Conservation (phyloP, 257 asterid species). For the Scutellaria minor region DNA sequence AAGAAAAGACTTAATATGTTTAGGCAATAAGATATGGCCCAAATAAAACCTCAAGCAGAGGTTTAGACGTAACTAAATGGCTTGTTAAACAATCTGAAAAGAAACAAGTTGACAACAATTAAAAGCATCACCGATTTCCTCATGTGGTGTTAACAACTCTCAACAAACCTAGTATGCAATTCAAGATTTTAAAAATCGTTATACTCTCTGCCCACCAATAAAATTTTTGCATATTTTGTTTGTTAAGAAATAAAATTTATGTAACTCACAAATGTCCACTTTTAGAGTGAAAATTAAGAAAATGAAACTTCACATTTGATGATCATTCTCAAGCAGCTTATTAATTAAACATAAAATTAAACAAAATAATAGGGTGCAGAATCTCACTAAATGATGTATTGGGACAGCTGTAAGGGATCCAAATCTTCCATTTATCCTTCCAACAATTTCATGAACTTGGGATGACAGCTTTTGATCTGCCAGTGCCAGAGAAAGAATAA, state of each 20-base stretch:
- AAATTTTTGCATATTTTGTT: not conserved
- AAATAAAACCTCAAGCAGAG: too few relatives aligned
- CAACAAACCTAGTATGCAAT: not conserved
- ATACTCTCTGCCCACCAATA: not conserved
- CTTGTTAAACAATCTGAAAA: too few relatives aligned
- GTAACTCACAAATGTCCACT: too few relatives aligned
- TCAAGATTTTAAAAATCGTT: not conserved
- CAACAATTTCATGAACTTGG: slow-evolving; percentile 97
- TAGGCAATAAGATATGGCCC: too few relatives aligned
- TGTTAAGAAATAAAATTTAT: not conserved
- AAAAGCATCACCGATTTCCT: slow-evolving; percentile 15
- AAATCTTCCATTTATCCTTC: slow-evolving; percentile 93
- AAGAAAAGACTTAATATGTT: too few relatives aligned
- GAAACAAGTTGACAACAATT: too few relatives aligned
- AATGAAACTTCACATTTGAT: not conserved
- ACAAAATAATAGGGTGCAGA: slow-evolving; percentile 26
- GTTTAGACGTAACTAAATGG: too few relatives aligned
- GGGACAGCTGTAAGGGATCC: slow-evolving; percentile 88
- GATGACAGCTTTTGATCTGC: slow-evolving; percentile 88
- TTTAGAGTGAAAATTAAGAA: too few relatives aligned
- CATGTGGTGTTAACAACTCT: not conserved
- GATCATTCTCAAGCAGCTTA: slow-evolving; percentile 25
- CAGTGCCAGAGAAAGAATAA: slow-evolving; percentile 43
- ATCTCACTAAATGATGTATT: slow-evolving; percentile 88
- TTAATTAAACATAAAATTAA: slow-evolving; percentile 5